Evolutionary conservation across 306 rosid species (phyloP).

Genomic region (Benincasa hispida): DNA sequence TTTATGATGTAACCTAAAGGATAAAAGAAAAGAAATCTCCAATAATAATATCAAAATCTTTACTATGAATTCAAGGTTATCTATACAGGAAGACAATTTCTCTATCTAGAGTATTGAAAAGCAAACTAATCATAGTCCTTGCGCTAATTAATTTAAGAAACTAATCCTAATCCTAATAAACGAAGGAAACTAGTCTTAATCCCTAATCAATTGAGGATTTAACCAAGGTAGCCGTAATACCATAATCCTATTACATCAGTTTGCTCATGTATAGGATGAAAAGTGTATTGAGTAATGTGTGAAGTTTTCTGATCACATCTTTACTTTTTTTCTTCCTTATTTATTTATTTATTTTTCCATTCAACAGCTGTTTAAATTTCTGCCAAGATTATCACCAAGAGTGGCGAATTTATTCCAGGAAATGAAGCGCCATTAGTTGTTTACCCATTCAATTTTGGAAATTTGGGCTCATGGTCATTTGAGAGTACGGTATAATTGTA

Average conservation of each 20-base stretch:
- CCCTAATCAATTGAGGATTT: too few species aligned
- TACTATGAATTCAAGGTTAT: too few species aligned
- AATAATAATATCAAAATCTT: too few species aligned
- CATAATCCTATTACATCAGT: background rate
- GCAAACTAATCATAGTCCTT: too few species aligned
- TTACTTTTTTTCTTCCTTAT: background rate
- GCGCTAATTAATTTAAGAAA: too few species aligned
- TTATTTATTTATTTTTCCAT: slow-evolving; percentile 1
- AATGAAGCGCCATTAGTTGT: slow-evolving; percentile 71
- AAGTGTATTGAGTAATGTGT: background rate
- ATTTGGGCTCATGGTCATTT: background rate
- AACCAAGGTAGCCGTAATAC: too few species aligned
- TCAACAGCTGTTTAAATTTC: slow-evolving; percentile 72
- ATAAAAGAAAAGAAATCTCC: too few species aligned
- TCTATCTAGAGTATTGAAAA: too few species aligned
- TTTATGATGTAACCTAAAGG: too few species aligned
- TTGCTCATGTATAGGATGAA: background rate
- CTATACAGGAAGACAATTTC: too few species aligned
- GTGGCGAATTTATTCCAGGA: slow-evolving; percentile 64
- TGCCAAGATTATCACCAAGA: slow-evolving; percentile 77
- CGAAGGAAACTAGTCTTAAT: too few species aligned
- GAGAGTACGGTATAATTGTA: background rate
- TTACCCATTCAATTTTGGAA: background rate
- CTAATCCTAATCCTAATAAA: too few species aligned
- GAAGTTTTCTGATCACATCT: background rate